Evolutionary conservation across 1,284 basidiomycete genomes (phyloP).

Genomic region (Pseudozyma hubeiensis): DNA sequence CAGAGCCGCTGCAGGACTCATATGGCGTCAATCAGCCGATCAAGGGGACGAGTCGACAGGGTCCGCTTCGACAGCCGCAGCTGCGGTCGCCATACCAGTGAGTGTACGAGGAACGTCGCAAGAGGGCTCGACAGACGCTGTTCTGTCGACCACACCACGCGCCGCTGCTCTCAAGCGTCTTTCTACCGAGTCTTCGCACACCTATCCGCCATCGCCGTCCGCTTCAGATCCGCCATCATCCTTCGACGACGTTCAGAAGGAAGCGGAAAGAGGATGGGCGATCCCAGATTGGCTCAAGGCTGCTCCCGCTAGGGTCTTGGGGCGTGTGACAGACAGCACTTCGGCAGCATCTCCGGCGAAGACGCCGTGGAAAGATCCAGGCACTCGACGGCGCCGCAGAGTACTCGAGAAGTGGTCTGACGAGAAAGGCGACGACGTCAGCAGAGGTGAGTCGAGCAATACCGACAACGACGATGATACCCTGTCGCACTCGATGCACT

Average conservation of each 20-base stretch:
- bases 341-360: background rate
- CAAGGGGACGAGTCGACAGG: background rate
- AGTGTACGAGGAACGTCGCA: conserved; percentile 21
- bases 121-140: conserved; percentile 14
- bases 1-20: background rate
- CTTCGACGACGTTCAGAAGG: conserved; percentile 41
- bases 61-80: background rate
- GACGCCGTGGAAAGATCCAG: background rate
- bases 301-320: conserved; percentile 37
- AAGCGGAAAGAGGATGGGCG: conserved; percentile 49
- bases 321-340: conserved; percentile 12
- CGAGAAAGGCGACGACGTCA: conserved; percentile 17
- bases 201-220: conserved; percentile 49
- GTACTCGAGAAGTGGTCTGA: conserved; percentile 47
- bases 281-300: conserved; percentile 47
- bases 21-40: background rate
- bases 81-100: conserved; percentile 23
- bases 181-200: conserved; percentile 37
- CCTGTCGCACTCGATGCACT: conserved; percentile 33
- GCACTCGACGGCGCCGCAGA: conserved; percentile 20
- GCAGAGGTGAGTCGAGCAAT: conserved; percentile 25
- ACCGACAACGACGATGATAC: conserved; percentile 37
- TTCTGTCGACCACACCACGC: conserved; percentile 36
- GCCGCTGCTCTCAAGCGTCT: conserved; percentile 33
- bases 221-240: conserved; percentile 25